phyloP scores from a whole-genome alignment of 1,284 basidiomycete species.

The Leccinum ponderosum region DNA sequence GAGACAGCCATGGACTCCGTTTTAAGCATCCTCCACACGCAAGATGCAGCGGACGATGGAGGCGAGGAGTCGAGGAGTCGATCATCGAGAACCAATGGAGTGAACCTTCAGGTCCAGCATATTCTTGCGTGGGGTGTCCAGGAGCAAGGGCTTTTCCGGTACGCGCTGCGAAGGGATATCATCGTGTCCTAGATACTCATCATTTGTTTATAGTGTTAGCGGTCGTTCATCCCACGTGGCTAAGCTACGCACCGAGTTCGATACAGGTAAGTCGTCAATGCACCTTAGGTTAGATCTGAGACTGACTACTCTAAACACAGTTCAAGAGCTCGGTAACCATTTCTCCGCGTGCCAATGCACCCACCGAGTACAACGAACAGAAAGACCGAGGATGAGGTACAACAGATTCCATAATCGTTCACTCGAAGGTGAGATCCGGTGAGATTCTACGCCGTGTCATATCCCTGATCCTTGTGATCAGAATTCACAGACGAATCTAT shows the following conservation, averaged over 20 bases:
- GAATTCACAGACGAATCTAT: too few relatives aligned
- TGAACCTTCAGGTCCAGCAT: slow-evolving; percentile 51
- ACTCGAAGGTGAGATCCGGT: too few relatives aligned
- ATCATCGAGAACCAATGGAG: slow-evolving; percentile 18
- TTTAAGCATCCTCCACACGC: slow-evolving; percentile 20
- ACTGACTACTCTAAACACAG: slow-evolving; percentile 38
- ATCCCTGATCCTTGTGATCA: too few relatives aligned
- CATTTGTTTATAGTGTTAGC: slow-evolving; percentile 52
- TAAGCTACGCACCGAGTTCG: slow-evolving; percentile 79
- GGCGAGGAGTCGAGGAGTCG: slow-evolving; percentile 15
- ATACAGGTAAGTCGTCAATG: slow-evolving; percentile 57
- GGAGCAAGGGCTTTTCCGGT: slow-evolving; percentile 86
- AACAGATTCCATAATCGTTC: too few relatives aligned
- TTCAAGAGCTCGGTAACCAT: slow-evolving; percentile 28
- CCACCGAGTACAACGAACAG: too few relatives aligned
- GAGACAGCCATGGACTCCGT: slow-evolving; percentile 54
- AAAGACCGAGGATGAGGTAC: too few relatives aligned
- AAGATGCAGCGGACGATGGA: slow-evolving; percentile 18
- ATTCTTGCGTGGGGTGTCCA: slow-evolving; percentile 76
- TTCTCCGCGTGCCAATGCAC: too few relatives aligned
- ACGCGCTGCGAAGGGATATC: slow-evolving; percentile 24
- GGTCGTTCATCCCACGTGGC: slow-evolving; percentile 76
- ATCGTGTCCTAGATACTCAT: slow-evolving; percentile 9
- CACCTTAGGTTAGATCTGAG: not conserved
- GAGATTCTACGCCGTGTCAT: too few relatives aligned